Percentiles rank a stretch among this genome's conserved stretches.
These are phyloP conservation scores for Rhizopogon vinicolor DNA, from an alignment of 768 basidiomycete genomes.

Conservation along the genomic window DNA sequence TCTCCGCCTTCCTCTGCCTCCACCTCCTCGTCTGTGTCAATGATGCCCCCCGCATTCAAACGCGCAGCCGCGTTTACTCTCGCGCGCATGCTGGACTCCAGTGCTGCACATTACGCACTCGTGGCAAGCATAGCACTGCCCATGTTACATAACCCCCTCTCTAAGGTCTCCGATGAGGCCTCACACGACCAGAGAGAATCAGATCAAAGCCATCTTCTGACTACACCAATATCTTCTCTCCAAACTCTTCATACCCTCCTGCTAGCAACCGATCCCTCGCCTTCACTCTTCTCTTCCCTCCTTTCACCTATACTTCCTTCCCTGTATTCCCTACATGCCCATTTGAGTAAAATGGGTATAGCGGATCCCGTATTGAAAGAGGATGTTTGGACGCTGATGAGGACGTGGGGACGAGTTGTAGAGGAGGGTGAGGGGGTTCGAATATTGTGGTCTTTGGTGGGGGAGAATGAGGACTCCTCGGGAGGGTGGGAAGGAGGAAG, in stretches of 20 bases:
- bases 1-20: conserved; percentile 9
- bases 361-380: conserved; percentile 64
- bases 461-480: background rate
- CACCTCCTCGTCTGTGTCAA: conserved; percentile 6
- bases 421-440: conserved; percentile 45
- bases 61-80: conserved; percentile 66
- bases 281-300: conserved; percentile 54
- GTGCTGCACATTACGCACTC: conserved; percentile 11
- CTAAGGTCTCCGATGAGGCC: conserved; percentile 9
- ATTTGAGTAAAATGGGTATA: conserved; percentile 49
- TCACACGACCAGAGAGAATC: background rate
- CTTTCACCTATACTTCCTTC: conserved; percentile 65
- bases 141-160: conserved; percentile 52
- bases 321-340: conserved; percentile 59
- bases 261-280: conserved; percentile 77
- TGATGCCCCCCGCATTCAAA: conserved; percentile 34
- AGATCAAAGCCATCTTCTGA: background rate
- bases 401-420: conserved; percentile 74
- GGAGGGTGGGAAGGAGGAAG: conserved; percentile 48
- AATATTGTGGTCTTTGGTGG: conserved; percentile 56
- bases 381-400: conserved; percentile 53
- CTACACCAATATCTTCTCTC: conserved; percentile 37
- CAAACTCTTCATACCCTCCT: conserved; percentile 51
- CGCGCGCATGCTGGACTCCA: conserved; percentile 55
- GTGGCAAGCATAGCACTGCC: conserved; percentile 35